These are phyloP conservation scores for Onygenales sp. DNA, from an alignment of 2,329 filamentous ascomycete genomes.

Conservation along the genomic window DNA sequence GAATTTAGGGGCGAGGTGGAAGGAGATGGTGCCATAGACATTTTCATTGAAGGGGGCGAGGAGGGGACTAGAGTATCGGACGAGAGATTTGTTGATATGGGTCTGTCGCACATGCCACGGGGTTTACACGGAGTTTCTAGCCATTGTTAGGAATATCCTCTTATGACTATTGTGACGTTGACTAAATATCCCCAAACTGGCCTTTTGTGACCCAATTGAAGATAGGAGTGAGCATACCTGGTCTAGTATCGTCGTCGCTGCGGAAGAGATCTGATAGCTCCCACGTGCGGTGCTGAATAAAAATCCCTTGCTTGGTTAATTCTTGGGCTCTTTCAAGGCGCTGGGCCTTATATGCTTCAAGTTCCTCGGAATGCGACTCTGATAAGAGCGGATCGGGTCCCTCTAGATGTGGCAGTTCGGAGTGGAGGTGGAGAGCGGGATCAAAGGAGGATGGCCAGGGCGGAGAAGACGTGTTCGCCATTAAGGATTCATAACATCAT, in stretches of 20 bases:
- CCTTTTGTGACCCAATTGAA: too few relatives aligned
- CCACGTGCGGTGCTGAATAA: conserved; percentile 36
- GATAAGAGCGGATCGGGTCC: conserved; percentile 16
- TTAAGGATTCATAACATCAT: not conserved
- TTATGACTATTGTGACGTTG: conserved; percentile 1
- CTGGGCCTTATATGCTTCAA: conserved; percentile 29
- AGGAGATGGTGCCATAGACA: conserved; percentile 15
- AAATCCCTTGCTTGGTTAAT: conserved; percentile 22
- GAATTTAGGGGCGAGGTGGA: conserved; percentile 26
- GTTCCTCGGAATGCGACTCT: conserved; percentile 30
- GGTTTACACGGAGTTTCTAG: conserved; percentile 31
- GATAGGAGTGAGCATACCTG: conserved; percentile 16
- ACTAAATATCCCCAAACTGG: too few relatives aligned
- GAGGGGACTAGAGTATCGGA: conserved; percentile 19
- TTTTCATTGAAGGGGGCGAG: conserved; percentile 9
- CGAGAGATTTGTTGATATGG: conserved; percentile 5
- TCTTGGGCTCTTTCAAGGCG: conserved; percentile 22
- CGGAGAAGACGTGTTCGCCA: conserved; percentile 23
- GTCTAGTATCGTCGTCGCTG: conserved; percentile 32
- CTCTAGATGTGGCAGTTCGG: conserved; percentile 26
- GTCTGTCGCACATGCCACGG: conserved; percentile 2
- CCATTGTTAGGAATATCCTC: not conserved
- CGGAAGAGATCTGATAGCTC: conserved; percentile 33
- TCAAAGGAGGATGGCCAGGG: conserved; percentile 41
- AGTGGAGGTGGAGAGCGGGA: conserved; percentile 40